These are phyloP conservation scores for Inga leiocalycina DNA, from an alignment of 306 rosid species.

Conservation along the genomic window DNA sequence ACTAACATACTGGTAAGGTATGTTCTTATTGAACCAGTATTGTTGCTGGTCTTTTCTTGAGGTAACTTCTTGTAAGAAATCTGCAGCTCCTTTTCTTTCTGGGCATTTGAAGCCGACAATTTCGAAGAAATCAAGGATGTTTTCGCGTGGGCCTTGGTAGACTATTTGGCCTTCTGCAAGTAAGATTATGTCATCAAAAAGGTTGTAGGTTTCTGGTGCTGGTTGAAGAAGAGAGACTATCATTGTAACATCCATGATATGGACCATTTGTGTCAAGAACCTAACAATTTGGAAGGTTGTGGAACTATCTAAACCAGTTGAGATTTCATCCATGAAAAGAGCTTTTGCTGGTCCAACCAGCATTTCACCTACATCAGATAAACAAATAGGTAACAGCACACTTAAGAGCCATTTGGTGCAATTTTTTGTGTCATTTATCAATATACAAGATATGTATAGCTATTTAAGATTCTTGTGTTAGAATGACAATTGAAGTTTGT, in stretches of 20 bases:
- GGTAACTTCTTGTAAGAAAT: conserved; percentile 74
- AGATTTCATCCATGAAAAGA: conserved; percentile 76
- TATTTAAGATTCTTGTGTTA: background rate
- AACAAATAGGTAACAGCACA: background rate
- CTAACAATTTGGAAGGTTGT: conserved; percentile 68
- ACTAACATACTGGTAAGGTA: conserved; percentile 48
- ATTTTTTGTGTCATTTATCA: background rate
- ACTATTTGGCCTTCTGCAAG: conserved; percentile 72
- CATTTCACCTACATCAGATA: conserved; percentile 59
- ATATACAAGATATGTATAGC: background rate
- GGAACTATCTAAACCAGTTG: conserved; percentile 79
- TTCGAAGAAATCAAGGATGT: conserved; percentile 51
- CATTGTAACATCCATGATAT: conserved; percentile 66
- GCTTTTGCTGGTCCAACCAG: conserved; percentile 73
- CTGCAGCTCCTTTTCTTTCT: conserved; percentile 71
- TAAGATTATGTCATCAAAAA: conserved; percentile 66
- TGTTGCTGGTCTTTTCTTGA: conserved; percentile 75
- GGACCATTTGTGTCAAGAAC: conserved; percentile 72
- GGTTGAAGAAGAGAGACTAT: conserved; percentile 74
- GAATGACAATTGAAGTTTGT: background rate
- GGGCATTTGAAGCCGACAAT: conserved; percentile 67
- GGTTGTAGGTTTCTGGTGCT: conserved; percentile 69
- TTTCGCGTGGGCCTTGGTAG: conserved; percentile 67
- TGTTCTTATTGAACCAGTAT: conserved; percentile 59
- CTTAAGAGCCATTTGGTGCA: background rate